Evolutionary conservation across 352 stramenopile species (phyloP).

Genomic region (Pythium aristosporum): DNA sequence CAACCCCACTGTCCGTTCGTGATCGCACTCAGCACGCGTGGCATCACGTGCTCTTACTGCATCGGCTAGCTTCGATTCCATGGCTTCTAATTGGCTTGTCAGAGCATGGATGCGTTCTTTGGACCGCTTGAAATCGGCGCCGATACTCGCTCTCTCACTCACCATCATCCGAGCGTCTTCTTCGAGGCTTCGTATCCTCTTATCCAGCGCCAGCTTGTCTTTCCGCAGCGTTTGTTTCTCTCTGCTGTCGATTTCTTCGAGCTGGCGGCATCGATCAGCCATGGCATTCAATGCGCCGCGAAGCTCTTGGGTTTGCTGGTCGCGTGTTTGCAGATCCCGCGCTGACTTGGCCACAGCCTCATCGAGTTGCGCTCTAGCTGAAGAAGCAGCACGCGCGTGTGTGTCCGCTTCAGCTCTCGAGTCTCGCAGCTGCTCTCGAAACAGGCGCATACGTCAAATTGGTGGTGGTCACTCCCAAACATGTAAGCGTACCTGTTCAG

Average conservation of each 20-base stretch:
- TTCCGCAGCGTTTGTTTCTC: constrained; percentile 15
- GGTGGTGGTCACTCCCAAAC: not conserved
- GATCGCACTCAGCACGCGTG: not conserved
- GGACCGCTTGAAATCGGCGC: not conserved
- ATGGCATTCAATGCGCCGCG: not conserved
- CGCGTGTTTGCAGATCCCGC: not conserved
- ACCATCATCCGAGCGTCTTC: constrained; percentile 11
- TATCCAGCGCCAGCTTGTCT: constrained; percentile 10
- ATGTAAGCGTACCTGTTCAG: not conserved
- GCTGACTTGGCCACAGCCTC: constrained; percentile 1
- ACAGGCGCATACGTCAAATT: not conserved
- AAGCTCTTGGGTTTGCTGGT: constrained; percentile 5
- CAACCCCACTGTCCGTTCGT: not conserved
- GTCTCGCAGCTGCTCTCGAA: not conserved
- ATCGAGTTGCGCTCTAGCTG: not conserved
- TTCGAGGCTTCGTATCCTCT: constrained; percentile 18
- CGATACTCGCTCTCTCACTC: not conserved
- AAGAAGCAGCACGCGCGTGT: not conserved
- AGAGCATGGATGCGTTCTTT: constrained; percentile 6
- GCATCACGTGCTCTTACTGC: not conserved
- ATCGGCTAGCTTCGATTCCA: constrained; percentile 3
- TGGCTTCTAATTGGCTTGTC: constrained; percentile 1
- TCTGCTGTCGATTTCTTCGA: constrained; percentile 4
- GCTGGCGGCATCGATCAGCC: constrained; percentile 9
- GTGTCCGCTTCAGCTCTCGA: constrained; percentile 1